phyloP scores from a whole-genome alignment of 345 rosid genomes.

The Euclidium syriacum region DNA sequence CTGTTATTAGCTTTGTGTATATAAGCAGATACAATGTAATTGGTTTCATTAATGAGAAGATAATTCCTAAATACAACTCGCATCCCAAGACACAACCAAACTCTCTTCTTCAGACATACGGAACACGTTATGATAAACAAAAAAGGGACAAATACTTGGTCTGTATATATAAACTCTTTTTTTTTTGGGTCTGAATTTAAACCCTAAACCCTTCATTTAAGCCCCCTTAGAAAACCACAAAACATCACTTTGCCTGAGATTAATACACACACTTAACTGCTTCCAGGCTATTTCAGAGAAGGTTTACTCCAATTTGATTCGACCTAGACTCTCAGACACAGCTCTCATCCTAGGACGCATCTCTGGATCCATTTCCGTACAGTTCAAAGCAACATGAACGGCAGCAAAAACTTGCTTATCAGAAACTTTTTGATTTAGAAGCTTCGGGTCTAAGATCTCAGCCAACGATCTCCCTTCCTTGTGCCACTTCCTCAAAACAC shows the following conservation, averaged over 20 bases:
- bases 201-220: neutral
- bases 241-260: neutral
- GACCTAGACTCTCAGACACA: conserved; percentile 71
- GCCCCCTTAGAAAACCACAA: neutral
- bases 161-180: too few species aligned
- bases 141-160: neutral
- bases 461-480: conserved; percentile 67
- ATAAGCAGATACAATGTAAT: too few species aligned
- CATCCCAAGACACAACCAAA: neutral
- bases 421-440: conserved; percentile 60
- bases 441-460: conserved; percentile 67
- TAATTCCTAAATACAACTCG: too few species aligned
- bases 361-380: conserved; percentile 76
- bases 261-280: neutral
- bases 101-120: neutral
- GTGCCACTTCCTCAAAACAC: conserved; percentile 77
- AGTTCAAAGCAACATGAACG: conserved; percentile 70
- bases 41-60: too few species aligned
- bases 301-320: conserved; percentile 38
- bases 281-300: neutral
- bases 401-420: conserved; percentile 69
- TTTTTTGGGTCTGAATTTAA: too few species aligned
- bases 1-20: too few species aligned
- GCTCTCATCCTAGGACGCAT: conserved; percentile 83
- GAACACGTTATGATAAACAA: neutral